These are phyloP conservation scores for Oryza australiensis DNA, from an alignment of 176 grass and related monocot genomes.

Conservation along the genomic window DNA sequence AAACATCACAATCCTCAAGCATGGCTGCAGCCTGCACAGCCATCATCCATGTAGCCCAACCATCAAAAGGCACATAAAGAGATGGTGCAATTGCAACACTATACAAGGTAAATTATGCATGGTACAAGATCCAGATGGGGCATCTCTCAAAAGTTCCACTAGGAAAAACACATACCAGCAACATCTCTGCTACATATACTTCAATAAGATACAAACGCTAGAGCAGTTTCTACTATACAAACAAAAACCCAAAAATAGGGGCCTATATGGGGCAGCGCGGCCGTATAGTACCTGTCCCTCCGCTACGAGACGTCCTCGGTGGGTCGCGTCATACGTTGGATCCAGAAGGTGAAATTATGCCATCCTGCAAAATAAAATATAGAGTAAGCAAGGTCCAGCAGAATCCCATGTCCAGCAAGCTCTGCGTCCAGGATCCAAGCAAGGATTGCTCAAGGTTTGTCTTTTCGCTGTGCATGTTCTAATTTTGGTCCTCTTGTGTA, in stretches of 20 bases:
- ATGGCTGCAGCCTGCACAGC: background rate
- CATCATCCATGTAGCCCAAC: background rate
- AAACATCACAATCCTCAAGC: background rate
- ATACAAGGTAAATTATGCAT: slow-evolving; percentile 19
- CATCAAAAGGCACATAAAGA: background rate
- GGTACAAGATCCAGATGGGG: slow-evolving; percentile 22
- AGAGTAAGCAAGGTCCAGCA: too few relatives aligned
- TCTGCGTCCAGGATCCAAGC: slow-evolving; percentile 58
- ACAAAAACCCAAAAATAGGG: slow-evolving; percentile 50
- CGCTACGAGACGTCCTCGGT: too few relatives aligned
- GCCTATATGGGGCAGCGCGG: slow-evolving; percentile 46
- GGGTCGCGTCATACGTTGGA: too few relatives aligned
- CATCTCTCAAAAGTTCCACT: slow-evolving; percentile 58
- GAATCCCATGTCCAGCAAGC: slow-evolving; percentile 90
- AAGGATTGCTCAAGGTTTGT: slow-evolving; percentile 57
- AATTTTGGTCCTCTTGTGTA: background rate
- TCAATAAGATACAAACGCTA: slow-evolving; percentile 57
- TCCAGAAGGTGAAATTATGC: too few relatives aligned
- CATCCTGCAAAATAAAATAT: too few relatives aligned
- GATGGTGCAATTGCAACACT: background rate
- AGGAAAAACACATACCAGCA: slow-evolving; percentile 57
- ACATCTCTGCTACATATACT: slow-evolving; percentile 71
- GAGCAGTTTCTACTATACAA: slow-evolving; percentile 51
- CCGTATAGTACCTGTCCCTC: too few relatives aligned
- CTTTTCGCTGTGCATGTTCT: background rate